Percentiles rank a stretch among this genome's conserved stretches.
Evolutionary conservation across 345 rosid species (phyloP).

Genomic region (Rhizophora mangle): DNA sequence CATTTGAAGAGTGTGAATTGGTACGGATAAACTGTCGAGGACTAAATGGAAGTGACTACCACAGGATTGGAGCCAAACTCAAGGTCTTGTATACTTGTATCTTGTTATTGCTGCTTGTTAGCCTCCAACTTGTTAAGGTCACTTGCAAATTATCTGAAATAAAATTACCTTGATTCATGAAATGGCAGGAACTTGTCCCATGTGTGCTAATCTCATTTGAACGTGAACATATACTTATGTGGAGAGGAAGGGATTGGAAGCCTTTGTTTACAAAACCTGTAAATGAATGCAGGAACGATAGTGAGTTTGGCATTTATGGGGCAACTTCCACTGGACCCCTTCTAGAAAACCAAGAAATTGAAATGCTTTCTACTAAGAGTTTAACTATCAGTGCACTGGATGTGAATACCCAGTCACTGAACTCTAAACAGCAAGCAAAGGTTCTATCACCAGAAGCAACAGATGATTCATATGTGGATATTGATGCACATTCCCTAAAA

Average conservation of each 20-base stretch:
- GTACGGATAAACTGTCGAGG: constrained; percentile 78
- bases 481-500: constrained; percentile 1
- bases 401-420: constrained; percentile 9
- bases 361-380: constrained; percentile 16
- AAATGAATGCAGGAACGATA: constrained; percentile 23
- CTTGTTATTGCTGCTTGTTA: neutral
- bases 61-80: constrained; percentile 88
- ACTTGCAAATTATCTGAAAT: neutral
- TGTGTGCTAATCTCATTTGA: constrained; percentile 84
- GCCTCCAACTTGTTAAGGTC: neutral
- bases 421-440: constrained; percentile 25
- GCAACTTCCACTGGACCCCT: constrained; percentile 16
- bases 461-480: neutral
- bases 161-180: neutral
- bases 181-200: constrained; percentile 77
- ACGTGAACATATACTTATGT: constrained; percentile 67
- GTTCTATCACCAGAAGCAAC: neutral
- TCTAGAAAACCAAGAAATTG: constrained; percentile 31
- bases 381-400: neutral
- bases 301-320: constrained; percentile 23
- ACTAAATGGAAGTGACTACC: constrained; percentile 68
- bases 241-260: constrained; percentile 83
- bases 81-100: constrained; percentile 45
- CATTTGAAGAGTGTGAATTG: constrained; percentile 92
- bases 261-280: constrained; percentile 39